These are phyloP conservation scores for Taphrina confusa DNA, from an alignment of 1,139 yeast species.

Conservation along the genomic window DNA sequence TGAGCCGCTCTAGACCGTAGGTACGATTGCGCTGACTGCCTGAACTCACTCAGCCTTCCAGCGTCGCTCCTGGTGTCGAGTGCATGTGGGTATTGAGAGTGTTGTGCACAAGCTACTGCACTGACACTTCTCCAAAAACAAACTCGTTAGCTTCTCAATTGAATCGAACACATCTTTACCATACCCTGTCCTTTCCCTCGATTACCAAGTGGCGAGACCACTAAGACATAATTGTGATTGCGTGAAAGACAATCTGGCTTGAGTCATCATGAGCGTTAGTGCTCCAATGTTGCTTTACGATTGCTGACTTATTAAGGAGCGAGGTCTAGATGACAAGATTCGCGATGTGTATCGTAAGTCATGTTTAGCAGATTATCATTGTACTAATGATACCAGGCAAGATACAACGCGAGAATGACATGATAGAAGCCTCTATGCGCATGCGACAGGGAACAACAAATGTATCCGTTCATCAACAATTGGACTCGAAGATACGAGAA, in stretches of 20 bases:
- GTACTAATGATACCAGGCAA: slow-evolving; percentile 15
- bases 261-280: slow-evolving; percentile 15
- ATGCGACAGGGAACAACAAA: slow-evolving; percentile 77
- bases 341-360: slow-evolving; percentile 24
- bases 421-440: slow-evolving; percentile 82
- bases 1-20: too few species aligned
- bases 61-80: not conserved
- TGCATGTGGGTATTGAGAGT: too few species aligned
- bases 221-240: too few species aligned
- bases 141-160: too few species aligned
- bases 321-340: slow-evolving; percentile 16
- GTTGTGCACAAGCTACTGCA: too few species aligned
- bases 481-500: slow-evolving; percentile 87
- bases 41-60: not conserved
- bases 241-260: too few species aligned
- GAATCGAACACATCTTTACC: too few species aligned
- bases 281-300: not conserved
- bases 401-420: slow-evolving; percentile 59
- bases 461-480: slow-evolving; percentile 79
- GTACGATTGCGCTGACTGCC: slow-evolving; percentile 1
- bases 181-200: too few species aligned
- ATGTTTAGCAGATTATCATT: too few species aligned
- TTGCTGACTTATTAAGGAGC: slow-evolving; percentile 4
- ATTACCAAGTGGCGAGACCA: too few species aligned
- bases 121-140: too few species aligned